These are phyloP conservation scores for Scheffersomyces titani DNA, from an alignment of 1,139 yeast genomes.

Conservation along the genomic window DNA sequence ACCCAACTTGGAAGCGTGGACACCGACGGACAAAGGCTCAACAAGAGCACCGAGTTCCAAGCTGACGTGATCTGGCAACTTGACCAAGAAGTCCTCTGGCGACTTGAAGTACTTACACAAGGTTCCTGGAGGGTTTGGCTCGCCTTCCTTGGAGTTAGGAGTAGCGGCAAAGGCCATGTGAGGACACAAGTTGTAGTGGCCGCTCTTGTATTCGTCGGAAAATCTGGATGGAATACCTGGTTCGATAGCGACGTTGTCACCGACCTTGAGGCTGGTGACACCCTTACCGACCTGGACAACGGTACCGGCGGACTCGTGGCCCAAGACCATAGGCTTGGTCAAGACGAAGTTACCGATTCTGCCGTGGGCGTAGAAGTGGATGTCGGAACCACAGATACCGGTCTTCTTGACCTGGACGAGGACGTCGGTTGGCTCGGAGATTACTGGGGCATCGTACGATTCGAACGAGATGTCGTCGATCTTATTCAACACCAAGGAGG, in stretches of 20 bases:
- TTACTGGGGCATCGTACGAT: conserved; percentile 63
- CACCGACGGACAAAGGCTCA: conserved; percentile 87
- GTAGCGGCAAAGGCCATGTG: conserved; percentile 87
- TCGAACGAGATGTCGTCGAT: conserved; percentile 66
- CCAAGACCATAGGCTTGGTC: conserved; percentile 67
- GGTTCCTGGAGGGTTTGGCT: conserved; percentile 63
- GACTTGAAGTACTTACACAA: conserved; percentile 68
- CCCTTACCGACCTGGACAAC: conserved; percentile 64
- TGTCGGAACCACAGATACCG: conserved; percentile 89
- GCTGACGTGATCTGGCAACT: conserved; percentile 73
- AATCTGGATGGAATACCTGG: conserved; percentile 74
- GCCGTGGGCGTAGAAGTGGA: conserved; percentile 81
- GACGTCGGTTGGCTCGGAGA: conserved; percentile 66
- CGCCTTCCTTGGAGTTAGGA: conserved; percentile 49
- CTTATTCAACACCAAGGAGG: conserved; percentile 69
- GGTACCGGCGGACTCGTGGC: conserved; percentile 77
- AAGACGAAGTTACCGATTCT: conserved; percentile 71
- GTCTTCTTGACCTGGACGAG: conserved; percentile 74
- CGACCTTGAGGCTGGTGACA: conserved; percentile 63
- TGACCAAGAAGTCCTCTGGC: conserved; percentile 84
- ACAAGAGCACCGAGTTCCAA: conserved; percentile 87
- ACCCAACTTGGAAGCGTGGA: conserved; percentile 78
- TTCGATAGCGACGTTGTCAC: conserved; percentile 81
- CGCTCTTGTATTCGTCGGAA: conserved; percentile 72
- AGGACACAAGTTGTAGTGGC: conserved; percentile 79